These are phyloP conservation scores for Arabidopsis hybrid DNA, from an alignment of 441 rosid species.

Conservation along the genomic window DNA sequence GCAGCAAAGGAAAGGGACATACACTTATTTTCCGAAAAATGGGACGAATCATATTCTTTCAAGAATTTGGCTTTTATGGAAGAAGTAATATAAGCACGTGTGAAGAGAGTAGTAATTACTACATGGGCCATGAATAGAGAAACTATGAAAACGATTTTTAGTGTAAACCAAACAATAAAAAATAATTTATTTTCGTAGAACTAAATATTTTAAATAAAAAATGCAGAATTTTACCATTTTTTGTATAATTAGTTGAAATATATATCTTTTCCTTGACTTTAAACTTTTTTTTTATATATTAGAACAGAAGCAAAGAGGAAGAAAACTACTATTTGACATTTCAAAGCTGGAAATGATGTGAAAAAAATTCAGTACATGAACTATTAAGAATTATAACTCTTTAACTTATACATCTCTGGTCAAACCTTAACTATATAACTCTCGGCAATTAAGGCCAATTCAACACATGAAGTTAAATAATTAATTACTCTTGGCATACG, in stretches of 20 bases:
- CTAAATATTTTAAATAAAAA: neutral
- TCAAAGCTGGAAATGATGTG: neutral
- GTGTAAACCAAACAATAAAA: neutral
- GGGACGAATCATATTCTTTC: neutral
- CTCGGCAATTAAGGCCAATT: neutral
- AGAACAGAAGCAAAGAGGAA: neutral
- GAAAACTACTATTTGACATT: neutral
- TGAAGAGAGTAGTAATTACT: neutral
- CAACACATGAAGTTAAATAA: neutral
- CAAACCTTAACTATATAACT: neutral
- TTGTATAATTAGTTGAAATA: neutral
- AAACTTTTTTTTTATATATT: no score
- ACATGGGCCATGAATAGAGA: neutral
- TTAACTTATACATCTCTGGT: neutral
- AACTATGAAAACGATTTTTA: neutral
- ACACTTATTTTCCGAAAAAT: neutral
- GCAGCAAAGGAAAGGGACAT: neutral
- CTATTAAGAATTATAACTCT: neutral
- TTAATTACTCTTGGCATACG: neutral
- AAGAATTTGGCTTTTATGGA: neutral
- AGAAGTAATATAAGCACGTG: constrained; percentile 19
- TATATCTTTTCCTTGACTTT: neutral
- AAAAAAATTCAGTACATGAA: neutral
- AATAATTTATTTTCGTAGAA: neutral
- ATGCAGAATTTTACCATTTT: neutral